Evolutionary conservation across 2,329 filamentous ascomycete species (phyloP), one percentile per base, ranked within the genome.

Genomic region (Xylariaceae sp.): DNA sequence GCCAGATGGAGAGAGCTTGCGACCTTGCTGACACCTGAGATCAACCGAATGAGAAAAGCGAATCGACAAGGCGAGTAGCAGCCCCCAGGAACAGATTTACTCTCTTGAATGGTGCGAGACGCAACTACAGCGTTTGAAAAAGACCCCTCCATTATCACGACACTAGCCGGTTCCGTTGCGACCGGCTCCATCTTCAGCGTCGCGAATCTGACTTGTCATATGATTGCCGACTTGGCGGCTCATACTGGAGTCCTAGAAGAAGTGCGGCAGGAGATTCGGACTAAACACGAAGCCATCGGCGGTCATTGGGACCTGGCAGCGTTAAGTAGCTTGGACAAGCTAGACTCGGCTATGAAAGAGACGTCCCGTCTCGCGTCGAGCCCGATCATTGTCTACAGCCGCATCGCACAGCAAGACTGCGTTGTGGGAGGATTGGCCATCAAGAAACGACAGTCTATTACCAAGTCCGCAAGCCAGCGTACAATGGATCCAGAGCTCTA

Each of bases 281-380:
- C 20, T 5, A 41, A 40, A 19, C 23, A 45, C 22, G 37, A 11
- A 21, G 14, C 21, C 3, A 42, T 47, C 5, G 22, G 33, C 5
- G 44, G 52, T 1, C 19, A 25, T 7, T 54, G 48, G 51, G 21
- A 39, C 23, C 21, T 43, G 27, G 35, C 16, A 3, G 46, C 44
- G 2, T 8, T 51, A 5, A 25, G 19, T 16, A 44, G 39, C 23
- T 25, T 54, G n/a, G 44, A 51, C 2, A 49, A 54, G 35, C 46
- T 54, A 5, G 48, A 54, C 6, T 54, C 48, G 3, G 45, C 44
- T 12, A 51, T 51, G 43, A 54, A 54, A 35, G 51, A 54, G 40
- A 40, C 51, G 5, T n/a, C n/a, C n/a, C n/a, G n/a, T n/a, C 47
- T 50, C 5, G 27, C 44, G 5, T 44, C 47, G 2, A 40, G 47